A percentile compares a stretch with the other conserved stretches of the same genome.
Conservation (phyloP, 2,329 filamentous ascomycete genomes). For the Hypocreales sp. region DNA sequence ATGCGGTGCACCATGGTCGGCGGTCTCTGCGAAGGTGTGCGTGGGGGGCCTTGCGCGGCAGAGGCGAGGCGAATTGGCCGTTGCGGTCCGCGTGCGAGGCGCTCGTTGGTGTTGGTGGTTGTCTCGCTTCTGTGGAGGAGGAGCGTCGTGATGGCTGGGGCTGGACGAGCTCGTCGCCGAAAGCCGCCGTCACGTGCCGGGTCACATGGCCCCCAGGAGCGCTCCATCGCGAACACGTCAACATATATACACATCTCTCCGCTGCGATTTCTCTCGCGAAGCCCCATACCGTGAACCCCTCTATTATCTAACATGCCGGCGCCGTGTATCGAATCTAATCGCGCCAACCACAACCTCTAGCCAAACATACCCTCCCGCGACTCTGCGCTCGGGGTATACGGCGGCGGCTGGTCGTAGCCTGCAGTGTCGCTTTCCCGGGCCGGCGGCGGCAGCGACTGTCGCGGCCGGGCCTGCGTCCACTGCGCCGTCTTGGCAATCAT, state of each 20-base stretch:
- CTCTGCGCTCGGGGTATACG: conserved; percentile 5
- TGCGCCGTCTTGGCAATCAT: conserved; percentile 41
- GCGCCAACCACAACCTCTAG: background rate
- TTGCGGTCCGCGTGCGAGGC: conserved; percentile 7
- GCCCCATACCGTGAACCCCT: too few relatives aligned
- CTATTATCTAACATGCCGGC: too few relatives aligned
- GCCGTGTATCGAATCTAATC: conserved; percentile 1
- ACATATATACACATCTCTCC: background rate
- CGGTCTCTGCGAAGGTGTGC: conserved; percentile 6
- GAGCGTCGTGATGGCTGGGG: too few relatives aligned
- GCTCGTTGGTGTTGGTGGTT: conserved; percentile 2
- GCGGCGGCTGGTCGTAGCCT: conserved; percentile 8
- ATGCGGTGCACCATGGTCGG: conserved; percentile 45
- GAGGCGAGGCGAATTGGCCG: conserved; percentile 5
- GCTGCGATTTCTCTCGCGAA: too few relatives aligned
- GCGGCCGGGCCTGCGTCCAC: conserved; percentile 12
- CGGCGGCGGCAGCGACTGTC: conserved; percentile 2
- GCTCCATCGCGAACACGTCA: background rate
- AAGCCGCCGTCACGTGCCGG: conserved; percentile 4
- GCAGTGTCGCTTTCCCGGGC: conserved; percentile 1
- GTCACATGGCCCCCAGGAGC: conserved; percentile 3
- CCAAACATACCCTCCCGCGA: conserved; percentile 5
- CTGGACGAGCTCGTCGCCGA: too few relatives aligned
- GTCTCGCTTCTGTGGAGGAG: conserved; percentile 5
- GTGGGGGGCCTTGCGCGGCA: too few relatives aligned